A percentile compares a stretch with the other conserved stretches of the same genome.
Evolutionary conservation across 106 monocot species (phyloP).

Genomic region (Hemerocallis citrina): DNA sequence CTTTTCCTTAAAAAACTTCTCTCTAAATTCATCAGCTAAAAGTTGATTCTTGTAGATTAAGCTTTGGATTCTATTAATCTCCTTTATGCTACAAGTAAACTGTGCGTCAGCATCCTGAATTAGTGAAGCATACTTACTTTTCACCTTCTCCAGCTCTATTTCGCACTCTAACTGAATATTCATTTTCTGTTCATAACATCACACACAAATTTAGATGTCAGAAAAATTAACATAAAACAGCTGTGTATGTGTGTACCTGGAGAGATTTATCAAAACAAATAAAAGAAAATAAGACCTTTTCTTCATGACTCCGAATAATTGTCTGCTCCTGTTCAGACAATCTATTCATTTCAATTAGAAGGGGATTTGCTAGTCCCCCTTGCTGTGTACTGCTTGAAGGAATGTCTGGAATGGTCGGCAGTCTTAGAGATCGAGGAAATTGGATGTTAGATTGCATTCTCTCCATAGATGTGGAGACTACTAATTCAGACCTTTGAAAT

Average conservation of each 20-base stretch:
- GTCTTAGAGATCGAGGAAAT: too few relatives aligned
- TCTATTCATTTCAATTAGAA: slow-evolving; percentile 8
- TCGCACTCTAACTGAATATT: slow-evolving; percentile 4
- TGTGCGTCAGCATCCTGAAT: slow-evolving; percentile 9
- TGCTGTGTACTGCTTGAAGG: too few relatives aligned
- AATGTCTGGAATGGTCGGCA: too few relatives aligned
- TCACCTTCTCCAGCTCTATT: slow-evolving; percentile 8
- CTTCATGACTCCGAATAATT: slow-evolving; percentile 5
- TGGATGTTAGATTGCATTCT: too few relatives aligned
- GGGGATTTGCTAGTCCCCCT: slow-evolving; percentile 1
- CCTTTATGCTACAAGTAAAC: not conserved
- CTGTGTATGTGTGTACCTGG: too few relatives aligned
- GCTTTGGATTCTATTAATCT: not conserved
- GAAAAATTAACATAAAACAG: too few relatives aligned
- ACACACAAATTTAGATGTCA: not conserved
- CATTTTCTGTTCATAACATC: slow-evolving; percentile 2
- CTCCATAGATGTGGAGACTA: too few relatives aligned
- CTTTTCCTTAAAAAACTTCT: not conserved
- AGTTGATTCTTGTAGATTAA: slow-evolving; percentile 4
- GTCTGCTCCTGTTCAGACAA: not conserved
- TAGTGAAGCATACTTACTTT: slow-evolving; percentile 4
- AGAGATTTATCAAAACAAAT: too few relatives aligned
- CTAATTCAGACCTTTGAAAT: too few relatives aligned
- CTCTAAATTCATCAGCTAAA: slow-evolving; percentile 10
- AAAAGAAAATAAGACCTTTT: slow-evolving; percentile 2